Evolutionary conservation across 305 asterid species (phyloP).

Genomic region (Fraxinus sp.): DNA sequence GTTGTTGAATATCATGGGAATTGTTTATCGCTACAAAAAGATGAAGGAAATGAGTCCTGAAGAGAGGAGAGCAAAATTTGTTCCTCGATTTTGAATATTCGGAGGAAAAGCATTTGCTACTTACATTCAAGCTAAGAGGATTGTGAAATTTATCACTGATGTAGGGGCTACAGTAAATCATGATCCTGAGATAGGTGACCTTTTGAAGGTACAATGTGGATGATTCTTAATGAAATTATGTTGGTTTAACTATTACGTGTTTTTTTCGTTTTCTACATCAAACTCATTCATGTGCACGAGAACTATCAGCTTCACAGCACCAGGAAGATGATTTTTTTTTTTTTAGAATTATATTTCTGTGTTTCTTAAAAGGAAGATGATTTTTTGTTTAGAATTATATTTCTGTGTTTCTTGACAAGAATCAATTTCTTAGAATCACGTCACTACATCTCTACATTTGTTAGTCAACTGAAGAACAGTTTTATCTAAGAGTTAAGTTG

Average conservation of each 20-base stretch:
- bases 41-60: constrained; percentile 58
- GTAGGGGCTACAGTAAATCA: constrained; percentile 57
- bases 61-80: constrained; percentile 49
- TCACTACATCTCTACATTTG: not conserved
- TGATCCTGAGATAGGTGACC: constrained; percentile 62
- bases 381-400: not conserved
- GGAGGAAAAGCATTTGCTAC: constrained; percentile 70
- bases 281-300: not conserved
- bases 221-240: not conserved
- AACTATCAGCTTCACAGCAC: not conserved
- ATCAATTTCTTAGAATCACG: not conserved
- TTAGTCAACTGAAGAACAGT: not conserved
- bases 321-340: not conserved
- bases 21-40: constrained; percentile 58
- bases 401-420: not conserved
- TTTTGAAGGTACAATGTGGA: constrained; percentile 45
- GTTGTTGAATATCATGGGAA: constrained; percentile 52
- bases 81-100: constrained; percentile 60
- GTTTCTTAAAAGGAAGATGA: no score
- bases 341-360: no score
- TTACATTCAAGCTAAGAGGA: constrained; percentile 63
- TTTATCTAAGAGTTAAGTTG: not conserved
- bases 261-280: not conserved
- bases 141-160: constrained; percentile 60
- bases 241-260: not conserved